Evolutionary conservation across 169 alveolate genomes (phyloP).

Genomic region (Cryptosporidium andersoni): DNA sequence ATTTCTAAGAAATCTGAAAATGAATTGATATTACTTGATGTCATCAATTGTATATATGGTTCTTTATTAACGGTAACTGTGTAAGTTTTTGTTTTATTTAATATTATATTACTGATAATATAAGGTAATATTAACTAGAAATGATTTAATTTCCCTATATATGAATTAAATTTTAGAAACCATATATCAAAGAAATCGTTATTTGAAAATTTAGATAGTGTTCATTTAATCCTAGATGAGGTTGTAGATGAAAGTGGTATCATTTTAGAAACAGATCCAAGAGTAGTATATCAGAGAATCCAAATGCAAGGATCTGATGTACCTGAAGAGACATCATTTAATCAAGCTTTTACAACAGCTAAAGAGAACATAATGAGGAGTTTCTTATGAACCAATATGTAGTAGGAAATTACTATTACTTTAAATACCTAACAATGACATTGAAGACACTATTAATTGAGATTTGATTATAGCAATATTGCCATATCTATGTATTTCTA

Average conservation of each 20-base stretch:
- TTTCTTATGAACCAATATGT: slow-evolving; percentile 17
- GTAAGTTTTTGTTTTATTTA: slow-evolving; percentile 19
- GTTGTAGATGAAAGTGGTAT: slow-evolving; percentile 61
- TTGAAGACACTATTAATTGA: no score
- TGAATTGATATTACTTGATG: slow-evolving; percentile 41
- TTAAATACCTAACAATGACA: neutral
- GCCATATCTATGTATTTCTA: no score
- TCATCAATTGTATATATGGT: slow-evolving; percentile 26
- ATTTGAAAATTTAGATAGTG: slow-evolving; percentile 43
- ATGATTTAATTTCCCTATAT: neutral
- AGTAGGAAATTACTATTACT: neutral
- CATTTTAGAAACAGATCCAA: slow-evolving; percentile 45
- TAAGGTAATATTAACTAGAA: neutral
- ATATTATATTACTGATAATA: neutral
- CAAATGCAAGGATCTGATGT: slow-evolving; percentile 64
- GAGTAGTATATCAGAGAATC: slow-evolving; percentile 64
- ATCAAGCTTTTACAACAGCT: slow-evolving; percentile 68
- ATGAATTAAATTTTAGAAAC: slow-evolving; percentile 11
- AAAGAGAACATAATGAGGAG: slow-evolving; percentile 69
- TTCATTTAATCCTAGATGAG: slow-evolving; percentile 46
- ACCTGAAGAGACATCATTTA: slow-evolving; percentile 49
- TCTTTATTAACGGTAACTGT: slow-evolving; percentile 19
- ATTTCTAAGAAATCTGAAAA: slow-evolving; percentile 36
- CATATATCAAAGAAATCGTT: slow-evolving; percentile 39
- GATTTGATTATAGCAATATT: no score